Evolutionary conservation across 1,139 yeast genomes (phyloP), one percentile per base, ranked within the genome.

Genomic region (Kodamaea sp.): DNA sequence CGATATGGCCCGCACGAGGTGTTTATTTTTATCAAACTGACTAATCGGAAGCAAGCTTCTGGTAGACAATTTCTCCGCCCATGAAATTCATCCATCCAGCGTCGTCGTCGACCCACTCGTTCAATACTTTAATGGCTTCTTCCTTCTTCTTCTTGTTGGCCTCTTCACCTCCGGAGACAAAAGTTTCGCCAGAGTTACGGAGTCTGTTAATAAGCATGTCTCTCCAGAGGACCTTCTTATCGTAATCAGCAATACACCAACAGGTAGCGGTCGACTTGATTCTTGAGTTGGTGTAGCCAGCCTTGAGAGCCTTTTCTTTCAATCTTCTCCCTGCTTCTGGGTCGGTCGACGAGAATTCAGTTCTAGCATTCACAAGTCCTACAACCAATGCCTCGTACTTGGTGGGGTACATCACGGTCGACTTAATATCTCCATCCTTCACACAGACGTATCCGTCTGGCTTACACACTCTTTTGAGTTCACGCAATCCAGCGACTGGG

Each of bases 351-450:
- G 39, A 26, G 11, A 29, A 31, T 7, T 34, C 31, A 2, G 39
- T 39, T 28, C 38, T 42, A 3, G 27, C 7, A 2, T 33, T 28
- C 22, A 46, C 35, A 32, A 34, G 44, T 3, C 37, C 29, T 25
- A 35, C 28, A 7, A 55, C 26, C 4, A 38, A 21, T 2, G 33
- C 42, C 12, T 38, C 37, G 32, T 51, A 57, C 27, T 42, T 28
- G n/a, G 40, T 40, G 1, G 66, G 66, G 27, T 48, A 55, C 2
- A 47, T 47, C 6, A 48, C 25, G 2, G 37, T 34, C 19, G 51
- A 35, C 3, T 34, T 40, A 8, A 55, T 24, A 35, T 64, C 70
- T 3, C 62, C 57, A 29, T 67, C 72, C 25, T 60, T 53, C 6
- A 55, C 56, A 28, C 68, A 63, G 1, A 56, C 51, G 19, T 15